phyloP scores from a whole-genome alignment of 2,329 filamentous ascomycete species.

The Monosporascus sp. region DNA sequence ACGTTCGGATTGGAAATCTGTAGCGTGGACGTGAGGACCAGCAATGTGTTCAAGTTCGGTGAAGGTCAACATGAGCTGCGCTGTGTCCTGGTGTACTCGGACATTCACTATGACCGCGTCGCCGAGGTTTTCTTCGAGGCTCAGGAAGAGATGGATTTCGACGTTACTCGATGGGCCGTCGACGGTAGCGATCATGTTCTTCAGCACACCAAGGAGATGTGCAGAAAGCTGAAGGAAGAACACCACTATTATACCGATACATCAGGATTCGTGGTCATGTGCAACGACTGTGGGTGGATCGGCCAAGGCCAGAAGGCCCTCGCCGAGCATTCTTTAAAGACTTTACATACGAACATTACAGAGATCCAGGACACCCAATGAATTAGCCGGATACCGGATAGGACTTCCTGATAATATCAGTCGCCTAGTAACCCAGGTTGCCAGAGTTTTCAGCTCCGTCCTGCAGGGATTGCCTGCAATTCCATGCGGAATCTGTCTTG shows the following conservation, averaged over 20 bases:
- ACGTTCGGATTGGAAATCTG: slow-evolving; percentile 83
- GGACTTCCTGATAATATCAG: background rate
- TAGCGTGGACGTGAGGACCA: slow-evolving; percentile 67
- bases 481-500: no score
- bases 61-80: slow-evolving; percentile 58
- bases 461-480: no score
- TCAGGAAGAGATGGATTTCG: slow-evolving; percentile 61
- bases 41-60: slow-evolving; percentile 58
- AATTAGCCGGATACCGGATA: background rate
- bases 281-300: slow-evolving; percentile 65
- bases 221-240: slow-evolving; percentile 57
- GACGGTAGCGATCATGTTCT: slow-evolving; percentile 60
- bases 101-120: slow-evolving; percentile 90
- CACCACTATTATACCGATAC: slow-evolving; percentile 88
- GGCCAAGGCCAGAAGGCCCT: slow-evolving; percentile 62
- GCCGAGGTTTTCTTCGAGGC: slow-evolving; percentile 62
- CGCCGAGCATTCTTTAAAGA: slow-evolving; percentile 54
- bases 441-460: no score
- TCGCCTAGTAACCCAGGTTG: no score
- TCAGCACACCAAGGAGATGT: slow-evolving; percentile 58
- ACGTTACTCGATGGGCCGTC: slow-evolving; percentile 56
- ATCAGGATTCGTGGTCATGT: slow-evolving; percentile 69
- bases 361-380: slow-evolving; percentile 32
- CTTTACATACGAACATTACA: slow-evolving; percentile 54
- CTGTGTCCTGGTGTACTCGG: slow-evolving; percentile 82